A percentile compares a stretch with the other conserved stretches of the same genome.
Evolutionary conservation across 2,329 filamentous ascomycete species (phyloP).

Genomic region (Colletotrichum sp.): DNA sequence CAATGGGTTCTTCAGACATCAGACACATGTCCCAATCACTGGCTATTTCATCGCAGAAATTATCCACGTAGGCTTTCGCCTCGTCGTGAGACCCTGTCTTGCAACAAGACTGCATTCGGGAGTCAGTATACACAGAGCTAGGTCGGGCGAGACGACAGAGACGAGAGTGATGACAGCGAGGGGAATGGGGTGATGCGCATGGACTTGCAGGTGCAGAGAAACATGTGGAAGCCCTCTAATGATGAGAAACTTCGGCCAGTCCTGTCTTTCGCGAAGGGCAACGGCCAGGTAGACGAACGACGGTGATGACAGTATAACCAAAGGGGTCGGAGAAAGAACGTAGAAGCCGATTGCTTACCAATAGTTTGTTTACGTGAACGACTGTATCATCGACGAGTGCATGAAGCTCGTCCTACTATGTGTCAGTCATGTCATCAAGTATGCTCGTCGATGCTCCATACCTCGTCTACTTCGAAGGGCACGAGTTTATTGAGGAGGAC

Average conservation of each 20-base stretch:
- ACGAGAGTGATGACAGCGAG: neutral
- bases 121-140: neutral
- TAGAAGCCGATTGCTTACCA: neutral
- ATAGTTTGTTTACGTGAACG: neutral
- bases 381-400: neutral
- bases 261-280: neutral
- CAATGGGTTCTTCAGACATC: neutral
- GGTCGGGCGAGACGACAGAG: neutral
- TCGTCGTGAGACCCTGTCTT: neutral
- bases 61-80: neutral
- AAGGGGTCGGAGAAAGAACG: neutral
- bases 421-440: neutral
- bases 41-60: neutral
- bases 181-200: neutral
- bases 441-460: neutral
- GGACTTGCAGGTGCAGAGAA: neutral
- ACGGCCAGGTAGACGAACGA: neutral
- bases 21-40: neutral
- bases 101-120: neutral
- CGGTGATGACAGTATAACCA: neutral
- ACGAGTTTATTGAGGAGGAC: neutral
- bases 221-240: neutral
- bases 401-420: neutral
- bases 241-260: neutral
- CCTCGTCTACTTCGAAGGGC: neutral